phyloP scores from a whole-genome alignment of 1,284 basidiomycete species.

The Puccinia triticina region DNA sequence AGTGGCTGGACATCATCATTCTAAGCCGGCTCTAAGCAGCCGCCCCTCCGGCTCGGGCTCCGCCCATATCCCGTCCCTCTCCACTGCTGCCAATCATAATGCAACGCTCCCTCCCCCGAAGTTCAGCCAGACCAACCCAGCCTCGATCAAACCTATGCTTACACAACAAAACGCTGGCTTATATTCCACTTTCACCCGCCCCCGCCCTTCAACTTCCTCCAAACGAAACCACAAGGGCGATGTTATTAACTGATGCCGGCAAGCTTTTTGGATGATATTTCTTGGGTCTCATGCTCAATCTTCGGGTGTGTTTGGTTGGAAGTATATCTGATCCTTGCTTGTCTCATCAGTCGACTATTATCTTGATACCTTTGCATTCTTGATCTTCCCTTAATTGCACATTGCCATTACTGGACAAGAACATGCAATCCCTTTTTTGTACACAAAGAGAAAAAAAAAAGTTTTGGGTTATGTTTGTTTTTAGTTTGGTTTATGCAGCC shows the following conservation, averaged over 20 bases:
- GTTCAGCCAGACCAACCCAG: constrained; percentile 31
- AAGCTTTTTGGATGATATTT: too few species aligned
- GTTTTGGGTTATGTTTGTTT: too few species aligned
- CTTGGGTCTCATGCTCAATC: too few species aligned
- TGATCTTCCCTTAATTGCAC: too few species aligned
- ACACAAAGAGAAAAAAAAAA: too few species aligned
- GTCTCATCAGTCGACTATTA: too few species aligned
- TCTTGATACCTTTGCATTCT: too few species aligned
- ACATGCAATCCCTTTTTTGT: too few species aligned
- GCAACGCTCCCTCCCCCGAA: constrained; percentile 23
- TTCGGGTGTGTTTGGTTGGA: too few species aligned
- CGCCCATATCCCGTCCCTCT: neutral
- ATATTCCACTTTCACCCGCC: neutral
- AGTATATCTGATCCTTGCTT: too few species aligned
- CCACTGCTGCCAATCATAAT: neutral
- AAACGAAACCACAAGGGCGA: constrained; percentile 19
- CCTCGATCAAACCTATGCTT: constrained; percentile 40
- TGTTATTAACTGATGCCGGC: neutral
- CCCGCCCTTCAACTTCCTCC: constrained; percentile 1
- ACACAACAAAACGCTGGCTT: neutral
- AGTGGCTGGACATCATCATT: neutral
- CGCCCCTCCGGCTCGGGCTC: neutral
- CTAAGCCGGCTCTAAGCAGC: neutral
- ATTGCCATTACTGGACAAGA: too few species aligned
- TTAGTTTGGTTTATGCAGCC: too few species aligned